These are phyloP conservation scores for Neoconidiobolus thromboides DNA, from an alignment of 371 early-diverging fungal species.

Conservation along the genomic window DNA sequence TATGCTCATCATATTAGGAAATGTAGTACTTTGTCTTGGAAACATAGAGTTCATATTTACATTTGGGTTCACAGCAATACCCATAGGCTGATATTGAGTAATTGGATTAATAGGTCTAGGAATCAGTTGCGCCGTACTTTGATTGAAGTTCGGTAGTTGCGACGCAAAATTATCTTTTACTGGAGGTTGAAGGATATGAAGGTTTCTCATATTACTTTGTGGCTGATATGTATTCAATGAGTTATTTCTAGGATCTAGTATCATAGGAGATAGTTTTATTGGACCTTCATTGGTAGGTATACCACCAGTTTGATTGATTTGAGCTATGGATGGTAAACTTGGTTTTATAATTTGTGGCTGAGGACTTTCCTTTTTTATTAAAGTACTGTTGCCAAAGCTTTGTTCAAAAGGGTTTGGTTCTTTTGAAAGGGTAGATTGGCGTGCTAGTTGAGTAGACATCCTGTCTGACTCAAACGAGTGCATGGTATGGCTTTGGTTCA, in stretches of 20 bases:
- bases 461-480: too few relatives aligned
- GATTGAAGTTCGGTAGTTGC: neutral
- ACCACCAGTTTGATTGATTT: constrained; percentile 9
- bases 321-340: constrained; percentile 7
- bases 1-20: too few relatives aligned
- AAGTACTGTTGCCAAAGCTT: neutral
- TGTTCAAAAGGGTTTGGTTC: constrained; percentile 7
- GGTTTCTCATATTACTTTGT: constrained; percentile 6
- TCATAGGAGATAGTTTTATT: constrained; percentile 19
- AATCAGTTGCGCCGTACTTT: neutral
- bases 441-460: too few relatives aligned
- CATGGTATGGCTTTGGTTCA: too few relatives aligned
- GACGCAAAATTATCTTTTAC: neutral
- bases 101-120: neutral
- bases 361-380: constrained; percentile 6
- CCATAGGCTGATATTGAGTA: neutral
- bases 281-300: constrained; percentile 9
- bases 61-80: neutral
- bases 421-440: constrained; percentile 3
- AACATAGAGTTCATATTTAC: neutral
- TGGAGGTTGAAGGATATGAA: constrained; percentile 2
- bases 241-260: constrained; percentile 8
- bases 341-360: constrained; percentile 3
- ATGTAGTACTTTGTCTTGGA: too few relatives aligned
- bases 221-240: constrained; percentile 10